Evolutionary conservation across 1,139 yeast genomes (phyloP).

Genomic region (Wickerhamomyces sp.): DNA sequence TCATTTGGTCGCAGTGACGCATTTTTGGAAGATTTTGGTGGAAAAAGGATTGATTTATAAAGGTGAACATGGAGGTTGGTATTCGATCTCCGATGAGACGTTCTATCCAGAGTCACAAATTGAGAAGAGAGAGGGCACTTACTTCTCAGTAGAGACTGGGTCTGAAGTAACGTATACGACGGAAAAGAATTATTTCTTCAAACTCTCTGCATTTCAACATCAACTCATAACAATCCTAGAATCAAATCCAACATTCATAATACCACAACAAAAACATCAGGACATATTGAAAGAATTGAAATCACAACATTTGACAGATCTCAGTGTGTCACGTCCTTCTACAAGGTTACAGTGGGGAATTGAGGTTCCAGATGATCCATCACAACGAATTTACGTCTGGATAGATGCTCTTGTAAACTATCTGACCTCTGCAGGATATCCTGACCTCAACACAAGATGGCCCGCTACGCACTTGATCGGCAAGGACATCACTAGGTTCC

Average conservation of each 20-base stretch:
- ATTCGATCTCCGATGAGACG: constrained; percentile 90
- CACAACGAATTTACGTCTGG: constrained; percentile 92
- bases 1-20: constrained; percentile 59
- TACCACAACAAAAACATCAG: constrained; percentile 54
- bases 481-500: constrained; percentile 85
- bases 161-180: constrained; percentile 69
- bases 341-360: constrained; percentile 85
- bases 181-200: constrained; percentile 86
- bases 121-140: constrained; percentile 38
- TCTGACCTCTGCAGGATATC: constrained; percentile 68
- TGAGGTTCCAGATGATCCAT: constrained; percentile 72
- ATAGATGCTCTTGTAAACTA: constrained; percentile 91
- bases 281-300: constrained; percentile 58
- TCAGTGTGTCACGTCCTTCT: constrained; percentile 81
- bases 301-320: constrained; percentile 47
- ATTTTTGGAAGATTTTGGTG: constrained; percentile 62
- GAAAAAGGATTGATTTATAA: constrained; percentile 67
- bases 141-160: constrained; percentile 67
- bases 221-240: constrained; percentile 45
- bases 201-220: constrained; percentile 54
- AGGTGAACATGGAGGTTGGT: constrained; percentile 91
- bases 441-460: constrained; percentile 27
- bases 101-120: constrained; percentile 84
- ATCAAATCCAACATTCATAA: constrained; percentile 49
- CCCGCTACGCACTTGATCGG: constrained; percentile 77